Base-by-base conservation (phyloP, 148 eudicot genomes). In the Camellia sinensis region DNA sequence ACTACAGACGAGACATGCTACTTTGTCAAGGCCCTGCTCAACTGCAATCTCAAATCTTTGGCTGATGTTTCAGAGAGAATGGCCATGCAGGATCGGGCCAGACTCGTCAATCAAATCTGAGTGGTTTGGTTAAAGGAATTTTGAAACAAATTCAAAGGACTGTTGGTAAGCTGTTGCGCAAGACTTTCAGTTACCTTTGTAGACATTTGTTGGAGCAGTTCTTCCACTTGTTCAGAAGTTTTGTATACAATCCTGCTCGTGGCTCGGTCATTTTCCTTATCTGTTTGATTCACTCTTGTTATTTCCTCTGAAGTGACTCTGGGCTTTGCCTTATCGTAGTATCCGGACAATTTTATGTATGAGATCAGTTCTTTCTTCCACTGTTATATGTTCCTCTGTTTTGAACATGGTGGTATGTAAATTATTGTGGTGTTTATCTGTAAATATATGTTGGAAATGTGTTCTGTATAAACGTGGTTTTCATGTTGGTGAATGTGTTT, bases 31-130 rank as follows among this genome's bases (percentile, higher is more conserved):
- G 90, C 96, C 61, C 75, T 89, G 7, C 86, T 92, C 86, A 89
- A 86, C 76, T 92, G 93, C 83, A 92, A 92, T 72, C 93, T 92
- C 57, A 92, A 92, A 80, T 87, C 93, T 13, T 73, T 92, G 73
- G 89, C 93, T 22, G 93, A 92, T 45, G 89, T 89, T 48, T 92
- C 93, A 2, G 96, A 92, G 83, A 86, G 92, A 62, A 84, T 90
- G 89, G 91, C 92, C 14, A 63, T 82, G 81, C 91, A 78, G 75
- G 84, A 68, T n/a, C 71, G 29, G 48, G 65, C 74, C 6, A 70
- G 57, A 22, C 71, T 75, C 5, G 3, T 66, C 71, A 66, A n/a
- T 52, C 44, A 54, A 80, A 43, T 54, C 50, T 41, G 46, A 57
- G 18, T 66, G 44, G 78, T 61, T 43, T 41, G 73, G 45, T 57